Evolutionary conservation across 305 asterid species (phyloP).

Genomic region (Solanum aculeatissimum): DNA sequence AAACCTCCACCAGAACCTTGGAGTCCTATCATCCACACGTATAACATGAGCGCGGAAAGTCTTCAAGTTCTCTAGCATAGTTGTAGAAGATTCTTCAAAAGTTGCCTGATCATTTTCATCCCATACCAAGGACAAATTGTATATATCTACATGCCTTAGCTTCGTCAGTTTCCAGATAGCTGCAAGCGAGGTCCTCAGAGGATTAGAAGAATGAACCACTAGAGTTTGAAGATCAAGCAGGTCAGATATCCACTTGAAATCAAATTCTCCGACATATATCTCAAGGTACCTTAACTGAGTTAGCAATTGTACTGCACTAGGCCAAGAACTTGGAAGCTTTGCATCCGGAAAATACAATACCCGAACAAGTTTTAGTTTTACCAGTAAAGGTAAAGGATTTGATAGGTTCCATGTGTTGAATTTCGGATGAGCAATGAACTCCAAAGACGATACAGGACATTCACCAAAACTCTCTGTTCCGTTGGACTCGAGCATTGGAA

Average conservation of each 20-base stretch:
- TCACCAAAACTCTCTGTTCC: neutral
- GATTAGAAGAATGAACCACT: no score
- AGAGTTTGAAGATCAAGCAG: slow-evolving; percentile 5
- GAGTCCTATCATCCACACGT: neutral
- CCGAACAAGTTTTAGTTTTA: neutral
- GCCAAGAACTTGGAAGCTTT: neutral
- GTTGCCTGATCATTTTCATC: neutral
- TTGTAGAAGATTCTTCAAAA: neutral
- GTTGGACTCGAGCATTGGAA: neutral
- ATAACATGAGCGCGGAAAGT: no score
- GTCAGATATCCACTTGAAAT: neutral
- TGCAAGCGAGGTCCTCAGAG: no score
- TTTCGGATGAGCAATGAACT: neutral
- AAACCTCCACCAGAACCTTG: neutral
- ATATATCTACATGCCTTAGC: neutral
- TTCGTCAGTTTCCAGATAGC: no score
- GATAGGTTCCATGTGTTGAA: neutral
- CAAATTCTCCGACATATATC: neutral
- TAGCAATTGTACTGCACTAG: neutral
- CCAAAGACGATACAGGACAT: neutral
- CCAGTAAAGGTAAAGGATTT: neutral
- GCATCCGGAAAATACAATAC: neutral
- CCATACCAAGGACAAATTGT: neutral
- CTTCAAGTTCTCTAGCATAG: neutral
- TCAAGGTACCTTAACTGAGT: slow-evolving; percentile 1